Conservation (phyloP, 2,329 filamentous ascomycete species). For the Huntiella savannae region DNA sequence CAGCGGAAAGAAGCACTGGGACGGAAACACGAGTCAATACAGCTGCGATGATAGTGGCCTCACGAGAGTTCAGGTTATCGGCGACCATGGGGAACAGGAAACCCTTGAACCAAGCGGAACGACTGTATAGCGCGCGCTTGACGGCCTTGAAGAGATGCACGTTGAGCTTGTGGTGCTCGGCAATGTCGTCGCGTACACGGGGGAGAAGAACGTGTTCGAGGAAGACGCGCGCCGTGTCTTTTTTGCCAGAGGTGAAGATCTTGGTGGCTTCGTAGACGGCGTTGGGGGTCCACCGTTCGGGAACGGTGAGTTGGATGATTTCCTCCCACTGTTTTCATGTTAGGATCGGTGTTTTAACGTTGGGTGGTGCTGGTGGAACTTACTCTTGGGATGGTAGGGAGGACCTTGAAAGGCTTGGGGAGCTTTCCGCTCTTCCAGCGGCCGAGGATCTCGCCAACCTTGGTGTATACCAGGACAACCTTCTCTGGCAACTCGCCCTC, state of each 20-base stretch:
- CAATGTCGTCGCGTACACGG: constrained; percentile 81
- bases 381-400: constrained; percentile 57
- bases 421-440: constrained; percentile 28
- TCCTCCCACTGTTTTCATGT: constrained; percentile 51
- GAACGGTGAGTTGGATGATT: constrained; percentile 66
- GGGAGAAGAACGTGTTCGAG: constrained; percentile 75
- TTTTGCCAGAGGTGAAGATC: constrained; percentile 77
- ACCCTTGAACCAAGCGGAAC: constrained; percentile 90
- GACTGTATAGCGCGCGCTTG: constrained; percentile 86
- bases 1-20: constrained; percentile 79
- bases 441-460: constrained; percentile 23
- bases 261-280: constrained; percentile 72
- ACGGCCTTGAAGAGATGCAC: constrained; percentile 87
- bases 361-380: neutral
- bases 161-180: constrained; percentile 85
- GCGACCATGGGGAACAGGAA: constrained; percentile 78
- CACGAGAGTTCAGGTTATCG: constrained; percentile 72
- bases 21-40: constrained; percentile 73
- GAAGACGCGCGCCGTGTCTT: constrained; percentile 63
- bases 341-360: neutral
- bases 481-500: constrained; percentile 76
- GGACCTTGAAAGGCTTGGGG: constrained; percentile 92
- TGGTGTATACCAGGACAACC: constrained; percentile 84
- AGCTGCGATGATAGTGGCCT: constrained; percentile 78
- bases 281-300: constrained; percentile 56